Percentiles rank a stretch among this genome's conserved stretches.
phyloP scores from a whole-genome alignment of 371 early-diverging fungal genomes.

The Mucor mucedo region DNA sequence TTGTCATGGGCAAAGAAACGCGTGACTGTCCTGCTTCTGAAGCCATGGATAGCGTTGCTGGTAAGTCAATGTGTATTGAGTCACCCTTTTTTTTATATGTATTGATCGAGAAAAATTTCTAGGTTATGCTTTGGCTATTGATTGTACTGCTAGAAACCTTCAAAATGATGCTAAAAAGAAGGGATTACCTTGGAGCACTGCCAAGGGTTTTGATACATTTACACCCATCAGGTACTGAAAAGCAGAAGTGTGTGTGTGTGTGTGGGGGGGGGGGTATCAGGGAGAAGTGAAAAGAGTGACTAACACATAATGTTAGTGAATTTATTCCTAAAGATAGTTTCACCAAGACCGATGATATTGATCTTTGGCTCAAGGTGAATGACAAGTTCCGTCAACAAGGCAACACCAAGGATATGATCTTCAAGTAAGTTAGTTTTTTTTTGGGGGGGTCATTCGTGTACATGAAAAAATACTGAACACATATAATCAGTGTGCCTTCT shows the following conservation, averaged over 20 bases:
- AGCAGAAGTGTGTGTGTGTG: no score
- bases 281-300: no score
- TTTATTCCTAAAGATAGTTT: conserved; percentile 81
- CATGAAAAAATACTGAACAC: no score
- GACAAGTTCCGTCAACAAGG: conserved; percentile 83
- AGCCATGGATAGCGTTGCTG: conserved; percentile 73
- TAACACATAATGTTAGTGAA: conserved; percentile 45
- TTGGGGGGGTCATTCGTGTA: no score
- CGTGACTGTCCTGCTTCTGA: conserved; percentile 71
- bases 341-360: conserved; percentile 73
- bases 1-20: conserved; percentile 87
- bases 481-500: conserved; percentile 60
- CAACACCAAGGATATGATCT: conserved; percentile 90
- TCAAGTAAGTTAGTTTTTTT: conserved; percentile 58
- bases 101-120: neutral
- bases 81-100: neutral
- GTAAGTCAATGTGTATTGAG: conserved; percentile 23
- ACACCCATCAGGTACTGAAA: conserved; percentile 76
- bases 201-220: conserved; percentile 96
- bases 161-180: conserved; percentile 85
- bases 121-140: conserved; percentile 92
- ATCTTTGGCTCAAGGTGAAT: conserved; percentile 84
- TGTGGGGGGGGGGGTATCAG: no score
- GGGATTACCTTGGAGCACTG: conserved; percentile 90
- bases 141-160: conserved; percentile 91